Evolutionary conservation across 2,329 filamentous ascomycete species (phyloP).

Genomic region (Xylariaceae sp.): DNA sequence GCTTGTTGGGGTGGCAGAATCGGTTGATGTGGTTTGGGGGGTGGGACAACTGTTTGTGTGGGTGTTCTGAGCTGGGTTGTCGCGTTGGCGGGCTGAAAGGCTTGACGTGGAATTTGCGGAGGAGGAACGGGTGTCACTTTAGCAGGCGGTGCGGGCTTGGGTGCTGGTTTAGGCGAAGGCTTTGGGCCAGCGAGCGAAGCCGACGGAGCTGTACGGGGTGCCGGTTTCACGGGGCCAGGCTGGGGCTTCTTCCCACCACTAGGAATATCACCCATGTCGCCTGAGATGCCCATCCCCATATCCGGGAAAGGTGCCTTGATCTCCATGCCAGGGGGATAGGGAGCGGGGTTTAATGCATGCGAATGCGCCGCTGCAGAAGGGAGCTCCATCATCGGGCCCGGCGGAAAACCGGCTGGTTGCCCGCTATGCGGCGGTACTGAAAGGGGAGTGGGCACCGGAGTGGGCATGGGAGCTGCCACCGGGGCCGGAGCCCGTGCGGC

Average conservation of each 20-base stretch:
- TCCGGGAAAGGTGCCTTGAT: slow-evolving; percentile 49
- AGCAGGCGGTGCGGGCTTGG: slow-evolving; percentile 20
- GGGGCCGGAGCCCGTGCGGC: slow-evolving; percentile 25
- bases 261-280: slow-evolving; percentile 28
- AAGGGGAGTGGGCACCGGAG: slow-evolving; percentile 9
- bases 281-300: slow-evolving; percentile 45
- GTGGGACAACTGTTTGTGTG: slow-evolving; percentile 12
- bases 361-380: slow-evolving; percentile 32
- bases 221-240: slow-evolving; percentile 17
- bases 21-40: slow-evolving; percentile 7
- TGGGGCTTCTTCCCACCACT: slow-evolving; percentile 23
- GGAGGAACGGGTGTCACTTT: slow-evolving; percentile 26
- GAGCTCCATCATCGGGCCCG: slow-evolving; percentile 32
- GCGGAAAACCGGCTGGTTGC: slow-evolving; percentile 20
- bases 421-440: slow-evolving; percentile 14
- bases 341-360: slow-evolving; percentile 24
- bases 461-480: slow-evolving; percentile 3
- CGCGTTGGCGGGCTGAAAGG: slow-evolving; percentile 17
- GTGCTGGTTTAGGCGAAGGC: slow-evolving; percentile 24
- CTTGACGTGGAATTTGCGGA: slow-evolving; percentile 24
- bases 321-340: slow-evolving; percentile 32
- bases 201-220: slow-evolving; percentile 15
- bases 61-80: slow-evolving; percentile 19
- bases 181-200: slow-evolving; percentile 24
- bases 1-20: slow-evolving; percentile 14